Evolutionary conservation across 2,329 filamentous ascomycete genomes (phyloP).

Genomic region (Chaetomiaceae sp.): DNA sequence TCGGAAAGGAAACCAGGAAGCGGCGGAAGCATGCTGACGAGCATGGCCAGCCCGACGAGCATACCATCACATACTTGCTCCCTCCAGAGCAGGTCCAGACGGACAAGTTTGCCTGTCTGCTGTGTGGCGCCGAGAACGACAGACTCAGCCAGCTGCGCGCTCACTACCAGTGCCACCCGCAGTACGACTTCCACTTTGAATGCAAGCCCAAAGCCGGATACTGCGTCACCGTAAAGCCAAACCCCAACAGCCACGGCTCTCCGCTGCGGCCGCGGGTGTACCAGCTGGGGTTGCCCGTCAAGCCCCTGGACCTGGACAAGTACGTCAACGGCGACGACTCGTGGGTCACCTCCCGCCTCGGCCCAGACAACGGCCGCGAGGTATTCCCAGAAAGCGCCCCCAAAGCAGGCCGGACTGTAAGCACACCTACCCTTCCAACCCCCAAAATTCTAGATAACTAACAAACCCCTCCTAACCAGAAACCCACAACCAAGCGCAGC

Average conservation of each 20-base stretch:
- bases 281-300: constrained; percentile 40
- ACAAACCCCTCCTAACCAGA: constrained; percentile 2
- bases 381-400: constrained; percentile 20
- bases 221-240: constrained; percentile 38
- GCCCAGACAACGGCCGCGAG: constrained; percentile 33
- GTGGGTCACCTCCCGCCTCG: constrained; percentile 42
- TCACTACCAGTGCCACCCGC: constrained; percentile 46
- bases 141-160: constrained; percentile 45
- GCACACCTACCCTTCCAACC: neutral
- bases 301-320: constrained; percentile 43
- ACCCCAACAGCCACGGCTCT: constrained; percentile 16
- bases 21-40: constrained; percentile 32
- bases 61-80: constrained; percentile 43
- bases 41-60: constrained; percentile 32
- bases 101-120: constrained; percentile 48
- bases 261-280: constrained; percentile 33
- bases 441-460: neutral
- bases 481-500: constrained; percentile 23
- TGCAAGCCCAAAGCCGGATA: constrained; percentile 36
- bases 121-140: constrained; percentile 45
- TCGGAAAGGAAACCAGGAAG: constrained; percentile 47
- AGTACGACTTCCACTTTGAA: constrained; percentile 42
- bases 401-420: constrained; percentile 16
- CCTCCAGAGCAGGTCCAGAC: constrained; percentile 43
- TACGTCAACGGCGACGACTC: constrained; percentile 43